Base-by-base conservation (phyloP, 2,329 filamentous ascomycete species). In the Fusarium pininemorale region DNA sequence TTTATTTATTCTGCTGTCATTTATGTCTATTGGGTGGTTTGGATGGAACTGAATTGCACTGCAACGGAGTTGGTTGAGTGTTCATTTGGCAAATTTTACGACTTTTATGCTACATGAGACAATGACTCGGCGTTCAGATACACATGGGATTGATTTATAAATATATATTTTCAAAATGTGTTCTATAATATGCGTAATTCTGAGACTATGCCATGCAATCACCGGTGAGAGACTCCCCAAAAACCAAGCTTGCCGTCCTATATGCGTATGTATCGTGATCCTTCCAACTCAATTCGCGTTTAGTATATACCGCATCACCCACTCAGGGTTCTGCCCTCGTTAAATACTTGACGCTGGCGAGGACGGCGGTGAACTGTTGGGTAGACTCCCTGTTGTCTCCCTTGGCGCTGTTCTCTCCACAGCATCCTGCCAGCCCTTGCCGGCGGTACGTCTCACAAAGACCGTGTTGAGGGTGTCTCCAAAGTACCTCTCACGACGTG, bases 401-500 rank as follows among this genome's bases (percentile, higher is more conserved):
- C 67, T 65, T 28, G 72, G 61, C 30, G 51, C 39, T 44, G 15
- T 41, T 22, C 39, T 69, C 37, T 77, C 76, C 18, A 75, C 66
- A 8, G 79, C 76, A 9, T 80, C 75, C 20, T 80, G 79, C 86
- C 86, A 87, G 7, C 73, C 75, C 18, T 81, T 73, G 9, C 85
- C 84, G 0, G 90, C 90, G 1, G 94, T 96, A n/a, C 83, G 84
- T 82, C 94, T 85, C 6, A 96, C 90, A 28, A 88, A 83, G 4
- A 85, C 80, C 7, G 90, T 85, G 75, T 93, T 91, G 15, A 94
- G 80, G 16, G 85, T 84, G 7, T 87, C 85, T 1, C 87, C 85
- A 78, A 97, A 96, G 86, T 94, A 96, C 66, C 87, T 88, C 69
- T 96, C 93, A 55, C 89, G 86, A 47, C 94, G 87, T 13, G 91